A percentile compares a stretch with the other conserved stretches of the same genome.
Conservation (phyloP, 768 basidiomycete genomes). For the Pulveroboletus sp. region DNA sequence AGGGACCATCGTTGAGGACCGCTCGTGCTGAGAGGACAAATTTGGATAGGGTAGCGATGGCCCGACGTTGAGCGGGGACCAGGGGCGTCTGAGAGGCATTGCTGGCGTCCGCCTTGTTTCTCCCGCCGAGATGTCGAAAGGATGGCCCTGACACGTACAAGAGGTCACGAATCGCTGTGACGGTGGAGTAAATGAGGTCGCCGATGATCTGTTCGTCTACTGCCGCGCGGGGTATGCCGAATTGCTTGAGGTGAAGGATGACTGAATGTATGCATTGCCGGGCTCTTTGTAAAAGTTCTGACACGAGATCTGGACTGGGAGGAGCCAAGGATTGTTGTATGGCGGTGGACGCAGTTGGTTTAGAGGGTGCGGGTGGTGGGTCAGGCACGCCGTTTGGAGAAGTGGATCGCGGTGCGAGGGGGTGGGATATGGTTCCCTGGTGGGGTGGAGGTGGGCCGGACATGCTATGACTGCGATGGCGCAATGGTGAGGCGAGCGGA, state of each 20-base stretch:
- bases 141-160: conserved; percentile 61
- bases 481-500: conserved; percentile 6
- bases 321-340: conserved; percentile 52
- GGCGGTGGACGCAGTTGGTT: not conserved
- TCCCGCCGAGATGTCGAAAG: conserved; percentile 51
- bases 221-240: conserved; percentile 41
- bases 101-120: conserved; percentile 28
- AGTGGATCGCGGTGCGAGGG: too few relatives aligned
- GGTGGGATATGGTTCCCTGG: too few relatives aligned
- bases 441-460: conserved; percentile 3
- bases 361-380: not conserved
- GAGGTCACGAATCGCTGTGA: conserved; percentile 65
- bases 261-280: conserved; percentile 58
- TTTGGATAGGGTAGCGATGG: conserved; percentile 83
- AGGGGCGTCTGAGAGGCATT: conserved; percentile 51
- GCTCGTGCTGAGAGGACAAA: conserved; percentile 85
- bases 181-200: conserved; percentile 52
- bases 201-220: conserved; percentile 60
- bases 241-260: conserved; percentile 51
- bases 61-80: conserved; percentile 75
- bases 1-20: conserved; percentile 45
- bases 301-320: conserved; percentile 50
- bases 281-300: conserved; percentile 56
- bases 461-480: conserved; percentile 20
- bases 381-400: conserved; percentile 1